Conservation (phyloP, 1,139 yeast species). For the Lodderomyces jiufengensis region DNA sequence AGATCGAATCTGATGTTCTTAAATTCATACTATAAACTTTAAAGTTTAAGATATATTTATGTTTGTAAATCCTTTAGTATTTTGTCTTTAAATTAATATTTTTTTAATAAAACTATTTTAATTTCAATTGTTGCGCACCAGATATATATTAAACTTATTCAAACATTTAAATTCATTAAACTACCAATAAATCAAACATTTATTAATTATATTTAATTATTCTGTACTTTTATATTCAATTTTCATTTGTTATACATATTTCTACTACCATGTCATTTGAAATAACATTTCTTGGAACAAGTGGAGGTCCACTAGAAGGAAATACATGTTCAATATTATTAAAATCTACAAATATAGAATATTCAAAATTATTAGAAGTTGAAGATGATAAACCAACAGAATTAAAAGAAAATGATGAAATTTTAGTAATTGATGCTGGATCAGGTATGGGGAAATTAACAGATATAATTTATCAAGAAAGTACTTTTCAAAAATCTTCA, state of each 20-base stretch:
- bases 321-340: slow-evolving; percentile 63
- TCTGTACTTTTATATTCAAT: no score
- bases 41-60: no score
- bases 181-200: no score
- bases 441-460: slow-evolving; percentile 59
- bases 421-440: slow-evolving; percentile 77
- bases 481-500: slow-evolving; percentile 8
- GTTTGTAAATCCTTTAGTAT: no score
- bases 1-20: no score
- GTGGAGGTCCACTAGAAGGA: slow-evolving; percentile 77
- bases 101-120: no score
- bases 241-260: neutral
- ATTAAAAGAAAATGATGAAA: slow-evolving; percentile 23
- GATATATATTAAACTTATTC: no score
- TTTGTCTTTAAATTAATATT: no score
- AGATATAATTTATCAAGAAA: slow-evolving; percentile 42
- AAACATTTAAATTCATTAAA: no score
- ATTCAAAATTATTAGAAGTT: slow-evolving; percentile 18
- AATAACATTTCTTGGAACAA: slow-evolving; percentile 63
- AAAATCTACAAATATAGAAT: slow-evolving; percentile 49
- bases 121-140: no score
- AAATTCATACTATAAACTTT: no score
- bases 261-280: slow-evolving; percentile 17
- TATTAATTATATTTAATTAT: no score
- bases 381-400: neutral